Conservation (phyloP, 176 grass and related monocot species). For the Rhynchospora pubera region DNA sequence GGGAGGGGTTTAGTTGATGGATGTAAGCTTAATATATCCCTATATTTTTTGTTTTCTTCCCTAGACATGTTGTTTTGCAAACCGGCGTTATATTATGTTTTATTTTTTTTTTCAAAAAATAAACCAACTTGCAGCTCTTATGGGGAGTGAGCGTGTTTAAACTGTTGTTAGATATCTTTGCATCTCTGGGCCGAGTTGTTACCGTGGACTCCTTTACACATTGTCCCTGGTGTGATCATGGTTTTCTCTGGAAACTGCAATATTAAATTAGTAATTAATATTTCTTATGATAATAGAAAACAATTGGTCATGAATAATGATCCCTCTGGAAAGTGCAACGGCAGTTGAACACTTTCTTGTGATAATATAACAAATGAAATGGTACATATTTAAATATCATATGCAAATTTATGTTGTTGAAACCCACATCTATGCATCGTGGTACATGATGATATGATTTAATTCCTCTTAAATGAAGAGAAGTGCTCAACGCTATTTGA, state of each 20-base stretch:
- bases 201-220: not conserved
- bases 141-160: not conserved
- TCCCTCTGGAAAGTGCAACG: no score
- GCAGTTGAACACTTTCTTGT: no score
- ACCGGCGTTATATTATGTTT: not conserved
- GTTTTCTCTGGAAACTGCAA: no score
- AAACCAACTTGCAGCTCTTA: not conserved
- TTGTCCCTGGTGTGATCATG: not conserved
- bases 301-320: no score
- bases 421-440: not conserved
- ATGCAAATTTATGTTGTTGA: not conserved
- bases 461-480: no score
- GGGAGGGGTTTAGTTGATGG: not conserved
- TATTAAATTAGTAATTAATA: no score
- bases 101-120: not conserved
- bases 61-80: not conserved
- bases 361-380: no score
- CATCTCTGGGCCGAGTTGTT: not conserved
- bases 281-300: no score
- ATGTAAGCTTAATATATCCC: not conserved
- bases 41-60: not conserved
- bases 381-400: not conserved
- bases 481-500: no score
- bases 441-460: not conserved
- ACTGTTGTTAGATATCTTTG: not conserved